Percentiles rank a stretch among this genome's conserved stretches.
phyloP scores from a whole-genome alignment of 495 filamentous ascomycete species.

The Ramalina peruviana region DNA sequence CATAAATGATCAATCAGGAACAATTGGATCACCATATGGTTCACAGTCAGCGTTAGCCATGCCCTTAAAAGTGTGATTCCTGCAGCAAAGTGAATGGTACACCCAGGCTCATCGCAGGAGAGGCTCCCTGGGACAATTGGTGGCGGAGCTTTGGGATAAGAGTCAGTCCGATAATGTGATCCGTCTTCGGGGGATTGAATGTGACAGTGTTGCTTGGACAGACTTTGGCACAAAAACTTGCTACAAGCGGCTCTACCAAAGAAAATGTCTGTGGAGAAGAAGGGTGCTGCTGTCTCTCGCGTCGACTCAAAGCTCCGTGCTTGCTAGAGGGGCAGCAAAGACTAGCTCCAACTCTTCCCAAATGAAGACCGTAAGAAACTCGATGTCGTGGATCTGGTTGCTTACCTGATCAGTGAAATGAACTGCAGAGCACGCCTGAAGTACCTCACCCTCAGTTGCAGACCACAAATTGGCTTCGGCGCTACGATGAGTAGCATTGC shows the following conservation, averaged over 20 bases:
- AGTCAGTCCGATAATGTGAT: background rate
- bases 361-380: background rate
- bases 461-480: background rate
- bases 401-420: too few relatives aligned
- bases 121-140: background rate
- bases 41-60: too few relatives aligned
- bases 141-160: background rate
- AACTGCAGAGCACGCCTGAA: too few relatives aligned
- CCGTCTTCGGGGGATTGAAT: background rate
- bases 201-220: background rate
- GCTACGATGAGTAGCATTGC: too few relatives aligned
- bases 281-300: background rate
- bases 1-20: constrained; percentile 3
- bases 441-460: background rate
- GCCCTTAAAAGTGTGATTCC: background rate
- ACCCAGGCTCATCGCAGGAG: background rate
- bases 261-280: background rate
- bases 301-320: background rate
- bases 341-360: background rate
- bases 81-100: constrained; percentile 1
- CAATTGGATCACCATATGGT: background rate
- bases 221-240: background rate
- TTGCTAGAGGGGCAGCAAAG: background rate
- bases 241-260: background rate
- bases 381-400: background rate